Base-by-base conservation (phyloP, 2,329 filamentous ascomycete species). In the Aureobasidium musti region DNA sequence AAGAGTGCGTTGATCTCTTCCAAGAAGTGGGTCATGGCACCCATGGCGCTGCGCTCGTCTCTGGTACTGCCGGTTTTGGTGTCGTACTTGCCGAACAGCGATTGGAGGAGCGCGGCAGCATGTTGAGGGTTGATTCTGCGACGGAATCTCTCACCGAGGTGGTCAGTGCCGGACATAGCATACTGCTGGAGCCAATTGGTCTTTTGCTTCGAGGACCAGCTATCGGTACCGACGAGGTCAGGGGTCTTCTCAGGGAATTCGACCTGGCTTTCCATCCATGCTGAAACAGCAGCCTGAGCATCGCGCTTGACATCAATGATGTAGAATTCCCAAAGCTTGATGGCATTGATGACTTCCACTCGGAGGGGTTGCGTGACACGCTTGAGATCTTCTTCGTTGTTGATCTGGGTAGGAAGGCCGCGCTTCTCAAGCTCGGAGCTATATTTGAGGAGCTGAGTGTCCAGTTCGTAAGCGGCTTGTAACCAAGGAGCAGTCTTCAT, bases 251-350 rank as follows among this genome's bases (percentile, higher is more conserved):
- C 79, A 0, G 86, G 82, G 54, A 85, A 81, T 14, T 81, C 82
- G 56, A 84, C 79, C 54, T 86, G 79, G 23, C 87, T 89, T 33
- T 80, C 80, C 39, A 82, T 81, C 92, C 94, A 98, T 0, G 88
- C 84, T 50, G 90, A 83, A 2, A 95, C 77, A 39, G 89, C 86
- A 7, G 86, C 86, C 69, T 89, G 83, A 5, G 87, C 84, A 74
- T 94, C 87, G 35, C 85, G 82, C 67, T 94, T 87, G 4, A 95
- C 88, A 73, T 98, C 87, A 67, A 96, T 81, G 19, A 90, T 87
- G 75, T 97, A 99, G 80, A 89, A 99, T 75, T 99, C 91, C 95
- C 95, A 99, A 1, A 99, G 83, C 57, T 88, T 88, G 68, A 94
- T 86, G 47, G 86, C 84, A 30, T 86, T 86, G 73, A 99, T 86